Conservation (phyloP, 495 filamentous ascomycete species). For the Xeromyces bisporus region DNA sequence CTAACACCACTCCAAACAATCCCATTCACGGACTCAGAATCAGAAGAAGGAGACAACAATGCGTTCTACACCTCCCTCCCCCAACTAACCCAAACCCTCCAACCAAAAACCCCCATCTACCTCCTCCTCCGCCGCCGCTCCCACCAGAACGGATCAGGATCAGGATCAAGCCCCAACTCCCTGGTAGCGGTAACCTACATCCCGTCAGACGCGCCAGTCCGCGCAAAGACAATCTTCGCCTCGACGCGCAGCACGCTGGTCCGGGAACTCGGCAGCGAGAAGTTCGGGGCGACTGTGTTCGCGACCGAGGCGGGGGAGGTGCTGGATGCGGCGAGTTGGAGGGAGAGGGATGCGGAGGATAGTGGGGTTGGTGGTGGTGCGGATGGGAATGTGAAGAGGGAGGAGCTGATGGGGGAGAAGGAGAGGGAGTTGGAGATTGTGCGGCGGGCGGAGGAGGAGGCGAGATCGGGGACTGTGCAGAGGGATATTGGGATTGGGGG, state of each 20-base stretch:
- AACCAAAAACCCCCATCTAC: constrained; percentile 62
- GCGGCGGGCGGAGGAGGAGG: constrained; percentile 63
- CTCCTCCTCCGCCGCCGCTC: constrained; percentile 64
- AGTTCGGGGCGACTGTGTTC: constrained; percentile 68
- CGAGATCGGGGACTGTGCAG: constrained; percentile 49
- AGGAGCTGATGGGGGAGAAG: constrained; percentile 74
- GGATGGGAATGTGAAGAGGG: constrained; percentile 12
- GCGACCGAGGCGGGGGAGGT: constrained; percentile 53
- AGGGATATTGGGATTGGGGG: constrained; percentile 38
- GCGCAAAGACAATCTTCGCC: constrained; percentile 93
- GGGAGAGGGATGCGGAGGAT: constrained; percentile 57
- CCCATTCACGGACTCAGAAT: constrained; percentile 19
- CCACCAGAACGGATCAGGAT: constrained; percentile 21
- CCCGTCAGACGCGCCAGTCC: constrained; percentile 73
- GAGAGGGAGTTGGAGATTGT: constrained; percentile 65
- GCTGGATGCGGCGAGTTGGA: constrained; percentile 54
- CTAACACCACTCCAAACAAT: constrained; percentile 50
- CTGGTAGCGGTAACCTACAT: constrained; percentile 80
- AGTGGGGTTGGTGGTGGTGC: constrained; percentile 14
- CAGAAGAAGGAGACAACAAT: constrained; percentile 1
- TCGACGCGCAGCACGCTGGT: constrained; percentile 68
- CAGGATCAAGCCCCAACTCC: too few relatives aligned
- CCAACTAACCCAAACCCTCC: constrained; percentile 52
- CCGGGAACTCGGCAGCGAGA: constrained; percentile 75
- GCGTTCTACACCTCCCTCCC: constrained; percentile 44